Percentiles rank a stretch among this genome's conserved stretches.
Conservation (phyloP, 1,284 basidiomycete species). For the Fistulinella cinereoalba region DNA sequence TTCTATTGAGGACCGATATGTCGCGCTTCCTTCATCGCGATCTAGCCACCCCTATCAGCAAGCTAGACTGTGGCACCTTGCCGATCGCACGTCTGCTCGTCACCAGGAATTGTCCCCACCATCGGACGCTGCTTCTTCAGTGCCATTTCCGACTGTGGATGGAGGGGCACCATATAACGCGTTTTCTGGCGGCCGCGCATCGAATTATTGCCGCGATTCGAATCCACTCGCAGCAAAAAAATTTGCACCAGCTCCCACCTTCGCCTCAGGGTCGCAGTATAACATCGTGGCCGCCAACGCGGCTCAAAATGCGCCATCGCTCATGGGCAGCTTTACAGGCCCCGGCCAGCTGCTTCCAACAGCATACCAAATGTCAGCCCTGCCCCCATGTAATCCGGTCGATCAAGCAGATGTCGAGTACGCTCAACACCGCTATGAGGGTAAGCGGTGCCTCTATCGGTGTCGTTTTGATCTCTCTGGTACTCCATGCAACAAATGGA, state of each 20-base stretch:
- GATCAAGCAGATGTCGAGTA: conserved; percentile 25
- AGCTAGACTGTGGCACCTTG: conserved; percentile 10
- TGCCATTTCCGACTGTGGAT: not conserved
- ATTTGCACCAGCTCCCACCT: not conserved
- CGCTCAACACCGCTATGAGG: conserved; percentile 14
- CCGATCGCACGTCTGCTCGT: conserved; percentile 11
- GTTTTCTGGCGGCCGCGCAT: not conserved
- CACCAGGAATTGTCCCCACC: conserved; percentile 7
- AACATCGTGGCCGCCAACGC: not conserved
- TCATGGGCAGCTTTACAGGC: not conserved
- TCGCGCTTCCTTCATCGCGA: conserved; percentile 3
- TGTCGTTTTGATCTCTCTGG: conserved; percentile 28
- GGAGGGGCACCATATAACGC: not conserved
- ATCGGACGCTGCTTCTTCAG: too few species aligned
- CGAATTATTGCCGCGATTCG: not conserved
- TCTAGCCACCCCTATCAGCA: conserved; percentile 15
- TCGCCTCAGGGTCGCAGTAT: conserved; percentile 3
- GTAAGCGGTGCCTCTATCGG: conserved; percentile 19
- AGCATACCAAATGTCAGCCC: not conserved
- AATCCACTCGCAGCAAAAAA: conserved; percentile 3
- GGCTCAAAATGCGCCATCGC: conserved; percentile 4
- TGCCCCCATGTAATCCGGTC: not conserved
- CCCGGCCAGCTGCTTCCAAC: conserved; percentile 1
- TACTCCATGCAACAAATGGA: conserved; percentile 24
- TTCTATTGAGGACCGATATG: conserved; percentile 5